phyloP scores from a whole-genome alignment of 805 yeast genomes.

The Hanseniaspora thailandica region DNA sequence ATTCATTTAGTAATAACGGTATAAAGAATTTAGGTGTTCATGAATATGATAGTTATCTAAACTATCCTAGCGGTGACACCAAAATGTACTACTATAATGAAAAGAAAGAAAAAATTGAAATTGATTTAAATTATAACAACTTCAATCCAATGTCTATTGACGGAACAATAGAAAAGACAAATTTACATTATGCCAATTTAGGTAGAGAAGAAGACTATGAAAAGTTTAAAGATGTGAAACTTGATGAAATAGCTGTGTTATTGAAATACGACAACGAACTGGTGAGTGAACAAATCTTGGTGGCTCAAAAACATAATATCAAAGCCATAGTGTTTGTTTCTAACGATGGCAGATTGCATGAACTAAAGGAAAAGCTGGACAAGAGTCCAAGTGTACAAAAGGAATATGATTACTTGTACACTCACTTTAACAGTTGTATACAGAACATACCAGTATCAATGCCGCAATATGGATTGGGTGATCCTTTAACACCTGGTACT shows the following conservation, averaged over 20 bases:
- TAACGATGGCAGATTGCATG: conserved; percentile 26
- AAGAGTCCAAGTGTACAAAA: not conserved
- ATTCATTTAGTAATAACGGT: conserved; percentile 48
- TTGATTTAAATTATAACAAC: conserved; percentile 31
- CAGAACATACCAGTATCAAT: conserved; percentile 42
- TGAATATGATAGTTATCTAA: conserved; percentile 46
- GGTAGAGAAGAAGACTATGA: conserved; percentile 51
- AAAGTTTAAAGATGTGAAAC: conserved; percentile 26
- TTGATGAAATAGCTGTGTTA: conserved; percentile 44
- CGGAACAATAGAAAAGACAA: conserved; percentile 42
- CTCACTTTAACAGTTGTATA: conserved; percentile 24
- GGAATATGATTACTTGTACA: conserved; percentile 7
- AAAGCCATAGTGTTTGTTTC: conserved; percentile 59
- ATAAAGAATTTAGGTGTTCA: conserved; percentile 32
- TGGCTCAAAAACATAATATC: conserved; percentile 49
- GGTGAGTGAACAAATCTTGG: conserved; percentile 39
- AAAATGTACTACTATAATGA: conserved; percentile 20
- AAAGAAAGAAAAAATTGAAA: conserved; percentile 21
- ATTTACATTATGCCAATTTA: conserved; percentile 50
- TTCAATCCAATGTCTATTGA: conserved; percentile 59
- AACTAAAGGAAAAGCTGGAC: not conserved
- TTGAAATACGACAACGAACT: conserved; percentile 43
- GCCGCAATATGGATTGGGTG: conserved; percentile 59
- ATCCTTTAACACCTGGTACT: conserved; percentile 71
- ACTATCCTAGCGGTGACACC: conserved; percentile 44